phyloP scores from a whole-genome alignment of 2,329 filamentous ascomycete species.

The Fusarium sp. region DNA sequence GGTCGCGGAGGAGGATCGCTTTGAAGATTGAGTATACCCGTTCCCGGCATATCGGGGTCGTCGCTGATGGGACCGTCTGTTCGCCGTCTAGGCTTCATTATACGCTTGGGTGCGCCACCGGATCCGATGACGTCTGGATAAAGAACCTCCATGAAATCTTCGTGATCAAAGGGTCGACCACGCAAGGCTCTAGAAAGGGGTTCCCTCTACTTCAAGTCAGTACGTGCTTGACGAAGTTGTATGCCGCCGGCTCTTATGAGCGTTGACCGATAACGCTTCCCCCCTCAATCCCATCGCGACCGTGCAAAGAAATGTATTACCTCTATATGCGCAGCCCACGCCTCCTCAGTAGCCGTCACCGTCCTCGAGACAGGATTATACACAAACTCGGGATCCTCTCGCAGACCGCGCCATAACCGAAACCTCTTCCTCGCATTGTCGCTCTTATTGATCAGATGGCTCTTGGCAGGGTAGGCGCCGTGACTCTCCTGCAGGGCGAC shows the following conservation, averaged over 20 bases:
- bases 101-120: constrained; percentile 68
- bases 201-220: constrained; percentile 60
- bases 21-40: constrained; percentile 60
- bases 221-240: constrained; percentile 6
- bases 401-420: constrained; percentile 69
- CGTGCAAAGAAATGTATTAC: constrained; percentile 53
- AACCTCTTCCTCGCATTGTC: constrained; percentile 73
- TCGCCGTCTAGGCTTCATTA: constrained; percentile 66
- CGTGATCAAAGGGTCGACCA: constrained; percentile 69
- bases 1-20: constrained; percentile 49
- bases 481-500: constrained; percentile 66
- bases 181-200: constrained; percentile 68
- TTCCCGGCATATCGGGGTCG: constrained; percentile 62
- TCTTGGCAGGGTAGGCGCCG: constrained; percentile 68
- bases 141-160: constrained; percentile 70
- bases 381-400: constrained; percentile 68
- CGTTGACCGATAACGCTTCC: not conserved
- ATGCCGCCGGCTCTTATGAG: not conserved
- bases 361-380: constrained; percentile 64
- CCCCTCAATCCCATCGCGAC: constrained; percentile 3
- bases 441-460: constrained; percentile 72
- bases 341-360: constrained; percentile 68
- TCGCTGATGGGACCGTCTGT: constrained; percentile 60
- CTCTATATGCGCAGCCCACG: constrained; percentile 68
- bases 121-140: constrained; percentile 71